phyloP scores from a whole-genome alignment of 140 eudicot genomes.

The Erigeron philadelphicus region DNA sequence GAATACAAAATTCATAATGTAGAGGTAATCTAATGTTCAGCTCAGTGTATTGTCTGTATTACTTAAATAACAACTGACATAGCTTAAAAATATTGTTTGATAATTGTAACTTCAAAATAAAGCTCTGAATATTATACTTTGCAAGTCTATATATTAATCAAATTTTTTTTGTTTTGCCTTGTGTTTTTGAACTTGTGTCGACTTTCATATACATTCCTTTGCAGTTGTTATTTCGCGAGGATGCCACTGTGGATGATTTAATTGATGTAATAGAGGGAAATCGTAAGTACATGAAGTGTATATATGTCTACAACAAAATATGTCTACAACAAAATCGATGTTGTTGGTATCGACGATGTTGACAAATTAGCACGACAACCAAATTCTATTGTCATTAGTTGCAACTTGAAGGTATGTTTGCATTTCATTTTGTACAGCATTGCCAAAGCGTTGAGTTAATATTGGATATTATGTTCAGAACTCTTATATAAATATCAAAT shows the following conservation, averaged over 20 bases:
- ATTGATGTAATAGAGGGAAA: slow-evolving; percentile 98
- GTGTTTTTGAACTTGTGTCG: neutral
- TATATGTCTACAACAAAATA: slow-evolving; percentile 96
- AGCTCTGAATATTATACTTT: neutral
- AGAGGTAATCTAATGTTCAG: slow-evolving; percentile 52
- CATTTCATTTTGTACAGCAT: neutral
- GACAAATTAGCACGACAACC: slow-evolving; percentile 90
- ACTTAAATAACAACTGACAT: slow-evolving; percentile 9
- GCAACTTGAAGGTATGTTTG: slow-evolving; percentile 67
- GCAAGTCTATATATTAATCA: neutral
- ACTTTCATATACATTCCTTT: slow-evolving; percentile 11
- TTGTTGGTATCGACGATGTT: slow-evolving; percentile 96
- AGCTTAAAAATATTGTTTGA: neutral
- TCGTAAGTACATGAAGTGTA: slow-evolving; percentile 92
- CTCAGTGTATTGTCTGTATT: slow-evolving; percentile 8
- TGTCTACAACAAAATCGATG: slow-evolving; percentile 99
- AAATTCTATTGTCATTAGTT: slow-evolving; percentile 87
- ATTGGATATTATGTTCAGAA: neutral
- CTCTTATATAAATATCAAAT: neutral
- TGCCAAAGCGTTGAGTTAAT: neutral
- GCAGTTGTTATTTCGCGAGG: slow-evolving; percentile 90
- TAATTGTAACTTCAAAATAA: neutral
- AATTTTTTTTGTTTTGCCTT: neutral
- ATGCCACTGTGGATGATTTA: slow-evolving; percentile 98
- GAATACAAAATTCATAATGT: slow-evolving; percentile 99